Base-by-base conservation (phyloP, 495 filamentous ascomycete species). In the Penicillium daleae region DNA sequence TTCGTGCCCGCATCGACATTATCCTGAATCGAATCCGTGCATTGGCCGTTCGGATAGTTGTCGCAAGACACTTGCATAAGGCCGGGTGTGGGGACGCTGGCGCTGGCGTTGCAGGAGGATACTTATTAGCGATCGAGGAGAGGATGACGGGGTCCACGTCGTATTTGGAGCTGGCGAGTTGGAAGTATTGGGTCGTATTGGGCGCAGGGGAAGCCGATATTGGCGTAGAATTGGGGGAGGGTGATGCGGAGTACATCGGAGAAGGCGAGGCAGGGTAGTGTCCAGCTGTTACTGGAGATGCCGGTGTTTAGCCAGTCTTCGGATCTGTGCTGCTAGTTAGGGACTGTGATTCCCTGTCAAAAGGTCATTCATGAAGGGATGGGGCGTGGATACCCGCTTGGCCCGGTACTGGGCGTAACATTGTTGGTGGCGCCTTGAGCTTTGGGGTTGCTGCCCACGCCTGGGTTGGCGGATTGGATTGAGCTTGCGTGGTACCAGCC, bases 291-390 rank as follows among this genome's bases (percentile, higher is more conserved):
- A 37, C 40, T 56, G 35, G 62, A 66, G 51, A 76, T 57, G 39
- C 74, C 74, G 21, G 71, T 70, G 50, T 76, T 76, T 7, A 76
- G 65, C 74, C 74, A 76, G 48, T 74, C 69, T 40, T 76, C 74
- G 22, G 72, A 72, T 50, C 74, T 74, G 60, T 24, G 26, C n/a
- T n/a, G n/a, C n/a, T n/a, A 22, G 19, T 12, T 3, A 26, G n/a
- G 26, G 55, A n/a, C n/a, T n/a, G n/a, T n/a, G n/a, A n/a, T n/a
- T n/a, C n/a, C n/a, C n/a, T n/a, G n/a, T n/a, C n/a, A n/a, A n/a
- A n/a, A n/a, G n/a, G n/a, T n/a, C n/a, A n/a, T n/a, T n/a, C n/a
- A n/a, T n/a, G n/a, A n/a, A 37, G 17, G 24, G 27, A 9, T 5
- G 15, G 9, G n/a, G 15, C 32, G 1, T 9, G 6, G 4, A 51